Conservation (phyloP, 495 filamentous ascomycete genomes). For the Staphylotrichum longicolle region DNA sequence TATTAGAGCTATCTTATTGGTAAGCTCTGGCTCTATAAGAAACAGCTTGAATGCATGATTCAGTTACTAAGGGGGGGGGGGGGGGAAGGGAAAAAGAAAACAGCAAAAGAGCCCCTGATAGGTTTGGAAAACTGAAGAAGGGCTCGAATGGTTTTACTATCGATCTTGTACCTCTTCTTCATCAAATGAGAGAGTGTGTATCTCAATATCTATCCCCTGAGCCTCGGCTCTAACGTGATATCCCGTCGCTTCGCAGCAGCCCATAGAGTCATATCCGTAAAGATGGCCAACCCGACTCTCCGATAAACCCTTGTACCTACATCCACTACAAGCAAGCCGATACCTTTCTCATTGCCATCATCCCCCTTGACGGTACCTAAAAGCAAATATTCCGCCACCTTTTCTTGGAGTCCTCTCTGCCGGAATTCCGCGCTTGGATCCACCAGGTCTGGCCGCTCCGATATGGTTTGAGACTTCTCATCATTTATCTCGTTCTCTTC, state of each 20-base stretch:
- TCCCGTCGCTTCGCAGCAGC: neutral
- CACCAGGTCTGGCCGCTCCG: constrained; percentile 4
- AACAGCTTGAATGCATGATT: neutral
- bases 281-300: constrained; percentile 3
- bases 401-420: constrained; percentile 2
- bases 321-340: constrained; percentile 1
- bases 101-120: no score
- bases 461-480: neutral
- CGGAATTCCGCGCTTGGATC: constrained; percentile 1
- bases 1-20: no score
- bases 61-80: no score
- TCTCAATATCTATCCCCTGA: neutral
- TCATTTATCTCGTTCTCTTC: constrained; percentile 4
- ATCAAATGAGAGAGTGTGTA: neutral
- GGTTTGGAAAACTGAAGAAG: no score
- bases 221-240: neutral
- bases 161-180: no score
- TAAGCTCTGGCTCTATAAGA: no score
- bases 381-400: constrained; percentile 6
- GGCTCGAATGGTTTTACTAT: no score
- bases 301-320: constrained; percentile 2
- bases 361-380: neutral
- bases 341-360: neutral
- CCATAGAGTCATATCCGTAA: constrained; percentile 1
- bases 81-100: neutral